phyloP scores from a whole-genome alignment of 345 rosid species.

The Murraya paniculata region DNA sequence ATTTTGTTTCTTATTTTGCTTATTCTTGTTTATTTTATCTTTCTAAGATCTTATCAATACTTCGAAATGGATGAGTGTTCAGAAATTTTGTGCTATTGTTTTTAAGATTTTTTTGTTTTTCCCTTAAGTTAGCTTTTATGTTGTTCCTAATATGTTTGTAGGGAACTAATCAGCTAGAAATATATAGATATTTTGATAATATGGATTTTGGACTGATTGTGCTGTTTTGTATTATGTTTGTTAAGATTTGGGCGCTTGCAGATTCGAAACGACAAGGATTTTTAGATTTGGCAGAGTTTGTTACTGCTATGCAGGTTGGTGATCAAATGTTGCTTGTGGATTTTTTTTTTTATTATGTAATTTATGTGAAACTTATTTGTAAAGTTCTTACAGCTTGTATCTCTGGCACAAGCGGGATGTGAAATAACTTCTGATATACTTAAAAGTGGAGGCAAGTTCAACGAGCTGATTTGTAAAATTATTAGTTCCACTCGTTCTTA shows the following conservation, averaged over 20 bases:
- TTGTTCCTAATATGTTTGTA: not conserved
- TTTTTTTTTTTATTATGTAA: not conserved
- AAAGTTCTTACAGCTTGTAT: constrained; percentile 47
- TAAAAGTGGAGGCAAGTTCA: constrained; percentile 45
- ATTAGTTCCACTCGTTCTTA: not conserved
- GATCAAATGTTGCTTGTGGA: not conserved
- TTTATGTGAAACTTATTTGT: not conserved
- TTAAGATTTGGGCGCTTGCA: constrained; percentile 84
- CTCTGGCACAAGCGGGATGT: constrained; percentile 78
- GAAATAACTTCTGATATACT: constrained; percentile 57
- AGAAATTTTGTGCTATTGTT: not conserved
- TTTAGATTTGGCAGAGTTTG: constrained; percentile 68
- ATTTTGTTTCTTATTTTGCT: not conserved
- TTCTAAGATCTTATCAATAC: not conserved
- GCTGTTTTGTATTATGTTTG: not conserved
- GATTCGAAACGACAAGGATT: constrained; percentile 87
- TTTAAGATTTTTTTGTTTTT: not conserved
- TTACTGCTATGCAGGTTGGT: constrained; percentile 78
- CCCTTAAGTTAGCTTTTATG: not conserved
- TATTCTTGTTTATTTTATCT: not conserved
- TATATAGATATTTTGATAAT: not conserved
- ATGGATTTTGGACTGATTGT: not conserved
- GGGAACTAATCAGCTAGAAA: not conserved
- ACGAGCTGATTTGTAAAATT: not conserved
- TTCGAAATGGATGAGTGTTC: not conserved